Evolutionary conservation across 768 basidiomycete species (phyloP).

Genomic region (Clitopilus passeckerianus): DNA sequence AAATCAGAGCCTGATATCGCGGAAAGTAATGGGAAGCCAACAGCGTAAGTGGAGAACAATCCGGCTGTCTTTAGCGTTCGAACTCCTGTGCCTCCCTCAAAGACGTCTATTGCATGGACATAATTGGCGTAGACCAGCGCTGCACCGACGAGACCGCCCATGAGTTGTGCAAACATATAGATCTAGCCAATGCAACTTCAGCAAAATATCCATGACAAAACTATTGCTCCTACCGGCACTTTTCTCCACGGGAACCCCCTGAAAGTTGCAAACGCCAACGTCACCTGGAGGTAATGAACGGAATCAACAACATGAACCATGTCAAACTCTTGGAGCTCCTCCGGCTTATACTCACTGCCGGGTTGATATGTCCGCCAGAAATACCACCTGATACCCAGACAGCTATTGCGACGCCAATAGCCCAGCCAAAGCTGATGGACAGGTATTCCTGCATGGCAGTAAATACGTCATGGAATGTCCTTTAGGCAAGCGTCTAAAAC

Average conservation of each 20-base stretch:
- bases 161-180: constrained; percentile 59
- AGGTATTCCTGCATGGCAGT: constrained; percentile 32
- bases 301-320: not conserved
- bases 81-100: constrained; percentile 50
- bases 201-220: not conserved
- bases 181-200: constrained; percentile 10
- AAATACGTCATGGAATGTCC: not conserved
- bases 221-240: constrained; percentile 44
- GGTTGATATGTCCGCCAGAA: constrained; percentile 75
- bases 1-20: not conserved
- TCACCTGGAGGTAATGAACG: constrained; percentile 39
- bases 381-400: constrained; percentile 64
- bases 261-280: constrained; percentile 61
- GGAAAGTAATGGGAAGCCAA: constrained; percentile 22
- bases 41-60: constrained; percentile 59
- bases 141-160: constrained; percentile 61
- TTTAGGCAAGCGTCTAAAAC: constrained; percentile 13
- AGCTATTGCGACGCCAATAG: constrained; percentile 54
- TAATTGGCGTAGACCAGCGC: constrained; percentile 64
- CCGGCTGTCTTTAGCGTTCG: constrained; percentile 54
- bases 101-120: constrained; percentile 61
- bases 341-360: constrained; percentile 37
- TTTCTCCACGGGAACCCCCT: constrained; percentile 79
- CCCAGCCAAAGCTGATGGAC: constrained; percentile 54
- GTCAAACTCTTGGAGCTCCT: not conserved